Base-by-base conservation (phyloP, 2,329 filamentous ascomycete genomes). In the Aureobasidium namibiae region DNA sequence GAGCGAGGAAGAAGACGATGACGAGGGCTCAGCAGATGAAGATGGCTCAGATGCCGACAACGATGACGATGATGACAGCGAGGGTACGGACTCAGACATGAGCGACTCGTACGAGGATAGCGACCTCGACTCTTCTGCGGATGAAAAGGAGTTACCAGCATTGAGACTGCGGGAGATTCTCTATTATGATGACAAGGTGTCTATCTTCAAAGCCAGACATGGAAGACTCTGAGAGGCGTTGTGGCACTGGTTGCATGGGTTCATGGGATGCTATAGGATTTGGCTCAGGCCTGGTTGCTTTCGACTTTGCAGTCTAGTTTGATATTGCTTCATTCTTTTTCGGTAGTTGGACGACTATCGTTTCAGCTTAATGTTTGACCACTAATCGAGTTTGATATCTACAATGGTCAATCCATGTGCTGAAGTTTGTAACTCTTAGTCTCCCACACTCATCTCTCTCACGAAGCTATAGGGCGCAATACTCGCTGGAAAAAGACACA, bases 161-260 rank as follows among this genome's bases (percentile, higher is more conserved):
- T 78, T 92, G 61, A 80, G 84, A 58, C 75, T 92, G 64, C 78
- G 88, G 62, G 88, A 92, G 75, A 92, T 94, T 63, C 72, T 92
- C 63, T 92, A 90, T 72, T 92, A 90, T 67, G 89, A 92, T 69
- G 89, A 92, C 69, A 89, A 90, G 72, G 84, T 90, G 56, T 84
- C 87, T 29, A 86, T 92, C 60, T 92, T 92, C 74, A 88, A 87
- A 70, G 87, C 87, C 33, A 81, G 89, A 61, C 85, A 89, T 72
- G 84, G 81, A 56, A 68, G 67, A 63, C 63, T 75, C 53, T 75
- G 16, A 45, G 24, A 31, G 29, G 14, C 31, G 4, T 53, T 29
- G 23, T 4, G 18, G 29, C 4, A 18, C 16, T 39, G 33, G 4
- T 52, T 26, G 13, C 23, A 26, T 52, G 21, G 23, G 33, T 4